A percentile compares a stretch with the other conserved stretches of the same genome.
phyloP scores from a whole-genome alignment of 1,139 yeast species.

The Yamadazyma blattariae region DNA sequence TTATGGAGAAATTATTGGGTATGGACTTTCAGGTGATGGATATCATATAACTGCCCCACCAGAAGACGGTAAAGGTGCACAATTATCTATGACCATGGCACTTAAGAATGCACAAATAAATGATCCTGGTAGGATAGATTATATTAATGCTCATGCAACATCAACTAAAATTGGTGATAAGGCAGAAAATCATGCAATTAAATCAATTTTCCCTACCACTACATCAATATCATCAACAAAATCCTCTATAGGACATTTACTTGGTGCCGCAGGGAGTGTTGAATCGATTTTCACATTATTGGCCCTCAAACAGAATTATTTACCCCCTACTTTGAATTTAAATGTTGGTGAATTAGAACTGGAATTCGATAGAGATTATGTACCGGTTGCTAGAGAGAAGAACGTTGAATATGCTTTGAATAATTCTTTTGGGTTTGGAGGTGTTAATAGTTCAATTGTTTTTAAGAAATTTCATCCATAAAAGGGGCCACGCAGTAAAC shows the following conservation, averaged over 20 bases:
- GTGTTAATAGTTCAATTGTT: conserved; percentile 74
- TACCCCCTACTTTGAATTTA: conserved; percentile 85
- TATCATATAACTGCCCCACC: conserved; percentile 91
- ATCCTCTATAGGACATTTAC: conserved; percentile 88
- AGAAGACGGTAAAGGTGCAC: conserved; percentile 82
- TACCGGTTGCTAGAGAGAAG: conserved; percentile 41
- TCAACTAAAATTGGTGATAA: conserved; percentile 86
- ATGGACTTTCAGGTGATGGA: conserved; percentile 91
- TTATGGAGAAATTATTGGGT: conserved; percentile 81
- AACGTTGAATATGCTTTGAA: conserved; percentile 61
- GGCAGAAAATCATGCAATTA: conserved; percentile 81
- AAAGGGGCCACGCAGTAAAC: not conserved
- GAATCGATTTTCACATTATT: conserved; percentile 80
- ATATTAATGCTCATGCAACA: conserved; percentile 96
- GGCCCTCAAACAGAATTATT: conserved; percentile 51
- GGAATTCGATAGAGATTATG: conserved; percentile 59
- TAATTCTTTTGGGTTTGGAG: conserved; percentile 97
- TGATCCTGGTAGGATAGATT: conserved; percentile 53
- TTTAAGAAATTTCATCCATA: conserved; percentile 16
- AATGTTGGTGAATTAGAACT: conserved; percentile 40
- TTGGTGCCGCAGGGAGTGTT: conserved; percentile 96
- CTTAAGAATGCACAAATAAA: conserved; percentile 45
- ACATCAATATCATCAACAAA: conserved; percentile 75
- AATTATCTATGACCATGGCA: conserved; percentile 78
- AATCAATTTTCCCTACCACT: conserved; percentile 40